Conservation (phyloP, 1,139 yeast genomes). For the Lodderomyces theae region DNA sequence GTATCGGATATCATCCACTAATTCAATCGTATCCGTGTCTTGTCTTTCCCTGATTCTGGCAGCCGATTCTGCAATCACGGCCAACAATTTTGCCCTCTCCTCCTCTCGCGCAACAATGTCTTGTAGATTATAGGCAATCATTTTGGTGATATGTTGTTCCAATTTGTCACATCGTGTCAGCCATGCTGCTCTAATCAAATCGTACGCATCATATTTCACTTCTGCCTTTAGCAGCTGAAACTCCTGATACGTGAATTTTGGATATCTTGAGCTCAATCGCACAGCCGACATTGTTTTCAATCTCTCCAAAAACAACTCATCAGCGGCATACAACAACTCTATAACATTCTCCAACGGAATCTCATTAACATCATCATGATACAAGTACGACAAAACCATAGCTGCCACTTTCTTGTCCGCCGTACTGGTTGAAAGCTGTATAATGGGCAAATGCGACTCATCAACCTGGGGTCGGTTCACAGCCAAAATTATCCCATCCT, state of each 20-base stretch:
- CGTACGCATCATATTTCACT: constrained; percentile 46
- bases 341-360: constrained; percentile 51
- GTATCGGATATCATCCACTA: constrained; percentile 73
- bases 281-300: constrained; percentile 67
- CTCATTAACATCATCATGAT: constrained; percentile 53
- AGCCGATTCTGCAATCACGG: constrained; percentile 47
- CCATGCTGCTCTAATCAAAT: constrained; percentile 66
- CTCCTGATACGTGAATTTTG: constrained; percentile 20
- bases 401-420: constrained; percentile 44
- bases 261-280: constrained; percentile 44
- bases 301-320: constrained; percentile 58
- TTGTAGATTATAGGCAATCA: constrained; percentile 52
- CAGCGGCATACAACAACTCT: constrained; percentile 60
- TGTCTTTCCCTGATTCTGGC: constrained; percentile 57
- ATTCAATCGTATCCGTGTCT: constrained; percentile 75
- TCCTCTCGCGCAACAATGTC: constrained; percentile 32
- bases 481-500: constrained; percentile 14
- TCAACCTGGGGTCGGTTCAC: constrained; percentile 23
- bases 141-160: constrained; percentile 60
- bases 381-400: constrained; percentile 53
- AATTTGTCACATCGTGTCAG: constrained; percentile 59
- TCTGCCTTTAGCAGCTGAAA: constrained; percentile 18
- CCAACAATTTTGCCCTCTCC: constrained; percentile 20
- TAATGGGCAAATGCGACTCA: constrained; percentile 28
- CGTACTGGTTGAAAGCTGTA: constrained; percentile 27